phyloP scores from a whole-genome alignment of 805 yeast genomes.

The Pichia membranifaciens region DNA sequence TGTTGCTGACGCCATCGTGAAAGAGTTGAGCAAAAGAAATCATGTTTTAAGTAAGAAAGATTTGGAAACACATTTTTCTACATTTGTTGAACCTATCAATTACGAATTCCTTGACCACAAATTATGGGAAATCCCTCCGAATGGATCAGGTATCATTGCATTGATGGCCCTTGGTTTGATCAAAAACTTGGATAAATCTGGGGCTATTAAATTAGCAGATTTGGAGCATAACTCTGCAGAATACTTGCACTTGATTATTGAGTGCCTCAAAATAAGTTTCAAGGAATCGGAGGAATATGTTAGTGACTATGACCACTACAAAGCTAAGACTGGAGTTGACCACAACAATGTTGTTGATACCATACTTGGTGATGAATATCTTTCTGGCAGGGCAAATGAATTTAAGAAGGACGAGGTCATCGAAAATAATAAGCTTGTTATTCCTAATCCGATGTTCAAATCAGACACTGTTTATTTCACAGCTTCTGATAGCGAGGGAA shows the following conservation, averaged over 20 bases:
- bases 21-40: conserved; percentile 45
- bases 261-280: conserved; percentile 65
- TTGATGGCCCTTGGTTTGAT: conserved; percentile 64
- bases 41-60: conserved; percentile 55
- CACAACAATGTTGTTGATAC: conserved; percentile 27
- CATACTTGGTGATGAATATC: conserved; percentile 44
- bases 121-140: conserved; percentile 82
- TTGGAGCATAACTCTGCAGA: conserved; percentile 63
- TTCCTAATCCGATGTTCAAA: conserved; percentile 51
- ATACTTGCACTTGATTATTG: conserved; percentile 64
- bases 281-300: conserved; percentile 71
- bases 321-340: conserved; percentile 14
- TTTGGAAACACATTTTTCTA: conserved; percentile 49
- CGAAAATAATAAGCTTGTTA: conserved; percentile 29
- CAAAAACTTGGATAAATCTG: conserved; percentile 43
- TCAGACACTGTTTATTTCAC: conserved; percentile 72
- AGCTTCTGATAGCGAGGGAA: conserved; percentile 61
- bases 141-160: conserved; percentile 77
- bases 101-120: conserved; percentile 46
- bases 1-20: conserved; percentile 61
- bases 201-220: conserved; percentile 36
- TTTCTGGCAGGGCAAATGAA: conserved; percentile 42
- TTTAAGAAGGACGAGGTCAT: conserved; percentile 38
- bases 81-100: conserved; percentile 60
- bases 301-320: conserved; percentile 47